A percentile compares a stretch with the other conserved stretches of the same genome.
These are phyloP conservation scores for Isatis tinctoria DNA, from an alignment of 345 rosid species.

Conservation along the genomic window DNA sequence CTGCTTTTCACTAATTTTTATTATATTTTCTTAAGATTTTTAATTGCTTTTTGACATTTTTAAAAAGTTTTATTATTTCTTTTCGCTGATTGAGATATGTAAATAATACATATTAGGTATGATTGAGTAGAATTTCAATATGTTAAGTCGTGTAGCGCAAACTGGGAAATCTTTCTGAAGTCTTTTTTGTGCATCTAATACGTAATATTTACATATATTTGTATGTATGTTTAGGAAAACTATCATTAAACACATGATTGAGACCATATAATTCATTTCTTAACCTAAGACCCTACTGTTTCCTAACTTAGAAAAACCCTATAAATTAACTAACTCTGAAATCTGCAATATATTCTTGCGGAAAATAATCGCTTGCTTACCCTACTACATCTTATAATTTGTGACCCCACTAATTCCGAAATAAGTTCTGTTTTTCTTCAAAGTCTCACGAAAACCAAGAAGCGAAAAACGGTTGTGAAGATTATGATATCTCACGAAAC, in stretches of 20 bases:
- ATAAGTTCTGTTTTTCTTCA: slow-evolving; percentile 11
- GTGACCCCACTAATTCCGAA: slow-evolving; percentile 8
- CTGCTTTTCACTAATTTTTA: neutral
- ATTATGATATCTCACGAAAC: slow-evolving; percentile 51
- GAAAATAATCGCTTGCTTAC: neutral
- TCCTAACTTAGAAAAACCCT: neutral
- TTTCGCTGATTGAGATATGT: neutral
- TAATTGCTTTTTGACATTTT: neutral
- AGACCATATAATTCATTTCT: slow-evolving; percentile 5
- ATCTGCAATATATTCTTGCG: neutral
- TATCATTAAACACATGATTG: slow-evolving; percentile 11
- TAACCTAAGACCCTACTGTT: slow-evolving; percentile 11
- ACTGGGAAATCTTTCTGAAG: neutral
- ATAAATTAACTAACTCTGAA: neutral
- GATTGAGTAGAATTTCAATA: neutral
- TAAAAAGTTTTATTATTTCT: neutral
- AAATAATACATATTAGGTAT: slow-evolving; percentile 6
- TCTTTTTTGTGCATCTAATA: neutral
- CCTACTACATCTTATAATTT: neutral
- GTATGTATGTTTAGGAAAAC: slow-evolving; percentile 3
- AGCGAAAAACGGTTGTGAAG: slow-evolving; percentile 37
- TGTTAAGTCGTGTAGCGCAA: slow-evolving; percentile 20
- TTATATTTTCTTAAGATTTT: neutral
- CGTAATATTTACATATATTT: slow-evolving; percentile 3
- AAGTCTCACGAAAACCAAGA: slow-evolving; percentile 41